A percentile compares a stretch with the other conserved stretches of the same genome.
These are phyloP conservation scores for Yarrowia galli DNA, from an alignment of 1,139 yeast genomes.

Conservation along the genomic window DNA sequence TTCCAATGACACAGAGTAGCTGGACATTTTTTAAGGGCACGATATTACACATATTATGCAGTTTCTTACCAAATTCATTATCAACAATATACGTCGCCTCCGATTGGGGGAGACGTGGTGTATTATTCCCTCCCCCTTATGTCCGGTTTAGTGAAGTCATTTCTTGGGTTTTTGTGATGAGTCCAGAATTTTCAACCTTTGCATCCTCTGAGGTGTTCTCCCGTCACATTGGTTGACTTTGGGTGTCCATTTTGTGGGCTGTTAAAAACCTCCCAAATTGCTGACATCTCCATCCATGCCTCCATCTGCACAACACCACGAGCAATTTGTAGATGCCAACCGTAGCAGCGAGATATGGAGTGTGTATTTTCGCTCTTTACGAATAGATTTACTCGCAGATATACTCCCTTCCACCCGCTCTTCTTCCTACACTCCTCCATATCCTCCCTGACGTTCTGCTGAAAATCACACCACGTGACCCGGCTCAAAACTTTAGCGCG, in stretches of 20 bases:
- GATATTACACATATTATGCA: too few species aligned
- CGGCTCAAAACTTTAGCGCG: conserved; percentile 6
- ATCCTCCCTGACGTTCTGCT: too few species aligned
- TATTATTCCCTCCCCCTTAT: too few species aligned
- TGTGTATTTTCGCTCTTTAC: neutral
- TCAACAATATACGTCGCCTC: too few species aligned
- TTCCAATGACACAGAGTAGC: too few species aligned
- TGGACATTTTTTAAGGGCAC: too few species aligned
- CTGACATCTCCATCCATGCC: conserved; percentile 1
- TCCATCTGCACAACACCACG: conserved; percentile 6
- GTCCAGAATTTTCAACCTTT: too few species aligned
- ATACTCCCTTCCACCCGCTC: neutral
- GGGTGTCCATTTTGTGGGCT: conserved; percentile 1
- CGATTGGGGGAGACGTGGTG: too few species aligned
- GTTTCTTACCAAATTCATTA: too few species aligned
- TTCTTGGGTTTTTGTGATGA: neutral
- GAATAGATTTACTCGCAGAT: too few species aligned
- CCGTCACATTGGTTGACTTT: neutral
- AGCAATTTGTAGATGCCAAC: neutral
- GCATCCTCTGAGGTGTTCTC: too few species aligned
- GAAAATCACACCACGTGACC: neutral
- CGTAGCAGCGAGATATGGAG: too few species aligned
- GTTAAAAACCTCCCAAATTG: conserved; percentile 5
- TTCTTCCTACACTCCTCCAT: neutral
- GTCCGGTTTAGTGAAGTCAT: neutral